These are phyloP conservation scores for Mikania micrantha DNA, from an alignment of 129 eudicot genomes.

Conservation along the genomic window DNA sequence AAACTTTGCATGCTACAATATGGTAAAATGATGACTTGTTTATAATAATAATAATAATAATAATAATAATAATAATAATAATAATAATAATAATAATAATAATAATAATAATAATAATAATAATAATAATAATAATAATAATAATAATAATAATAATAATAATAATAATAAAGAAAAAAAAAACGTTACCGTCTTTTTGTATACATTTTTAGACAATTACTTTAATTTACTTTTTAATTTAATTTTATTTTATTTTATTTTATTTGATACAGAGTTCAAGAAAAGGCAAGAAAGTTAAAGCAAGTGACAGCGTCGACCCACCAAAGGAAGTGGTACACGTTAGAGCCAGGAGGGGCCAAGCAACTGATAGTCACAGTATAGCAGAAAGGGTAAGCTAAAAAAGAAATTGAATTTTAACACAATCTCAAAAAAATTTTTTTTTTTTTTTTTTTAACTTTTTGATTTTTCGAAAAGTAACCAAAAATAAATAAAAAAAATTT, in stretches of 20 bases:
- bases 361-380: slow-evolving; percentile 95
- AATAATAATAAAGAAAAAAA: no score
- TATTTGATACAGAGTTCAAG: slow-evolving; percentile 37
- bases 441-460: not conserved
- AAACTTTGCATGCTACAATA: not conserved
- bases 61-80: no score
- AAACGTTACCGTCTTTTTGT: no score
- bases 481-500: not conserved
- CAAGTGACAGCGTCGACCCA: slow-evolving; percentile 38
- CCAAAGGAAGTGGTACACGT: slow-evolving; percentile 80
- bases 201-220: not conserved
- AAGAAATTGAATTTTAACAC: not conserved
- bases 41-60: no score
- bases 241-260: not conserved
- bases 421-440: no score
- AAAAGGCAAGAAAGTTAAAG: slow-evolving; percentile 56
- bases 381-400: slow-evolving; percentile 38
- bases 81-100: no score
- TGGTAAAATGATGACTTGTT: not conserved
- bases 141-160: no score
- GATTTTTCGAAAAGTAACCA: not conserved
- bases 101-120: no score
- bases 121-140: no score
- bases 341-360: slow-evolving; percentile 95
- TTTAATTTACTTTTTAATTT: no score